Conservation (phyloP, 176 grass and related monocot species). For the Paspalum notatum region DNA sequence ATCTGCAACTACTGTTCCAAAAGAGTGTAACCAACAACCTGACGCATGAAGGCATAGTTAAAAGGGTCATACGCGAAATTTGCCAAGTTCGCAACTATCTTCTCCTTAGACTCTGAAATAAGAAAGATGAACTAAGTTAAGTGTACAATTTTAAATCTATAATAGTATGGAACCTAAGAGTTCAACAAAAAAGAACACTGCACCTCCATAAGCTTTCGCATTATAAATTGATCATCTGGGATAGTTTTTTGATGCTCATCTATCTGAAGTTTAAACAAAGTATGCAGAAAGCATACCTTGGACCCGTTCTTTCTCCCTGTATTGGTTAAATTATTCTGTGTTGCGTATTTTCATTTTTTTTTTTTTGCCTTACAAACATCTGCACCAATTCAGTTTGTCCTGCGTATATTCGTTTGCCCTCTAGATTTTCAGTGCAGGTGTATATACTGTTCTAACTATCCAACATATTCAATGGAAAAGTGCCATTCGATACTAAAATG, state of each 20-base stretch:
- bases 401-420: neutral
- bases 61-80: conserved; percentile 95
- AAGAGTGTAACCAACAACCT: conserved; percentile 51
- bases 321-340: neutral
- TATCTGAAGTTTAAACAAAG: neutral
- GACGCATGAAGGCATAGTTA: conserved; percentile 75
- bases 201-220: neutral
- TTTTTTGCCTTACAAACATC: neutral
- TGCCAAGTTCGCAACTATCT: conserved; percentile 73
- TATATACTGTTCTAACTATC: neutral
- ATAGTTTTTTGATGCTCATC: neutral
- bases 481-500: neutral
- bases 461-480: neutral
- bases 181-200: neutral
- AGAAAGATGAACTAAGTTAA: conserved; percentile 3
- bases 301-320: neutral
- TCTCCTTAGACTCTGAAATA: conserved; percentile 83
- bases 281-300: neutral
- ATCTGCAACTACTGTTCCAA: conserved; percentile 9
- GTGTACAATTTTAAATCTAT: neutral
- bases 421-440: neutral
- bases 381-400: neutral
- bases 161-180: neutral
- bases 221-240: neutral
- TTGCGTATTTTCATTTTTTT: conserved; percentile 11